Evolutionary conservation across 192 early-diverging fungal species (phyloP), one percentile per base, ranked within the genome.

Genomic region (Coemansia sp.): DNA sequence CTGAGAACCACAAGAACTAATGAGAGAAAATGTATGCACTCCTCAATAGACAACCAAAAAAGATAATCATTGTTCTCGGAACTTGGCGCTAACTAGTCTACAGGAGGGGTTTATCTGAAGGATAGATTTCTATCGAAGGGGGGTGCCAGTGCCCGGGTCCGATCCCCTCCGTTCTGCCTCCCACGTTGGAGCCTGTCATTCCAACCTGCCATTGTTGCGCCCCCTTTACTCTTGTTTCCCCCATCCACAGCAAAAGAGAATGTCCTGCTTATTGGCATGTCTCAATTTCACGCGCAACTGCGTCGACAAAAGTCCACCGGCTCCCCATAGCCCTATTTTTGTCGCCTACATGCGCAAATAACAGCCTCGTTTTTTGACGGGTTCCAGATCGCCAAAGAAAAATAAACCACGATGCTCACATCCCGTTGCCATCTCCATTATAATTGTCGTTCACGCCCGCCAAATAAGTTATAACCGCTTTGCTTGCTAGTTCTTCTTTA

Each of bases 331-430:
- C 59, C 43, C 48, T 61, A 50, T 50, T 61, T 47, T 47, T 61
- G 45, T 29, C 13, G 37, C 39, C 51, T 41, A 24, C 32, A 58
- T 38, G 56, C 37, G 56, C 41, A 58, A 38, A 58, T 16, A 20
- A 9, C 8, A 49, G 37, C 39, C 51, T 41, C 52, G 16, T 54
- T 53, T 53, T 62, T 51, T 54, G 50, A 51, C 51, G 37, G 51
- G 38, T 62, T 51, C 61, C 61, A 62, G 66, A 68, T 68, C 54
- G 45, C 66, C 52, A 18, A 48, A 18, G 19, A 62, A 68, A 68
- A 68, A 48, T 29, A 38, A 24, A 29, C 32, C 61, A 35, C 38
- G 24, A 29, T 47, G 27, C 45, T 56, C 59, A 39, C 59, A 53
- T 49, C 45, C 29, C 45, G 45, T 18, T 49, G 59, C 45, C 45